Base-by-base conservation (phyloP, 352 stramenopile species). In the Pythium angustatum region DNA sequence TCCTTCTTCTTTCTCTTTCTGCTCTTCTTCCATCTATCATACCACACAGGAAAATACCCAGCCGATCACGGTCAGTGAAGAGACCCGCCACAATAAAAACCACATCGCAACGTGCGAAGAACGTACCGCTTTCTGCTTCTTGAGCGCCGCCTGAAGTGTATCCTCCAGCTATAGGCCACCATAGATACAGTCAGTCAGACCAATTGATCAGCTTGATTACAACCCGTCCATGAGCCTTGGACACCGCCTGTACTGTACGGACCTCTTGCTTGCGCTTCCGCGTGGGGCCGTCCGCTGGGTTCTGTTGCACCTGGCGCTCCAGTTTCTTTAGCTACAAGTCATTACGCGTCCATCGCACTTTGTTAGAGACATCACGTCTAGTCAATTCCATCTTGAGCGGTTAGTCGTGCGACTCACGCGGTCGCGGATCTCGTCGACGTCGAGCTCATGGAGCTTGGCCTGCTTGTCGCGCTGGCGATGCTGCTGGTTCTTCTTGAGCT, bases 241-340 rank as follows among this genome's bases (percentile, higher is more conserved):
- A 45, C 2, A 14, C 54, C 17, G 17, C n/a, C 11, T 2, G 19
- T 34, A 24, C 19, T 47, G 8, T 5, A 45, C 50, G 30, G 21
- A 81, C 72, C 62, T 90, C 81, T 58, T 88, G 81, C 60, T 92
- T 92, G 57, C 79, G 79, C 71, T 92, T 90, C 43, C 77, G 73
- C 28, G 72, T 85, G 17, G 81, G 81, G 15, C 83, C 83, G 45
- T 92, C 81, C n/a, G 75, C 75, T 1, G 83, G 79, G 28, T 90
- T 88, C 26, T 70, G 67, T 24, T 81, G 64, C 43, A 84, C 65
- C 41, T 92, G 83, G 2, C 78, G 77, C 61, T 90, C 80, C 30
- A 90, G 61, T 22, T 74, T 79, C 62, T 90, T 88, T 26, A 92
- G 53, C 76, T 83, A n/a, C n/a, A n/a, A n/a, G n/a, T n/a, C n/a